Base-by-base conservation (phyloP, 768 basidiomycete genomes). In the Boletales sp. region DNA sequence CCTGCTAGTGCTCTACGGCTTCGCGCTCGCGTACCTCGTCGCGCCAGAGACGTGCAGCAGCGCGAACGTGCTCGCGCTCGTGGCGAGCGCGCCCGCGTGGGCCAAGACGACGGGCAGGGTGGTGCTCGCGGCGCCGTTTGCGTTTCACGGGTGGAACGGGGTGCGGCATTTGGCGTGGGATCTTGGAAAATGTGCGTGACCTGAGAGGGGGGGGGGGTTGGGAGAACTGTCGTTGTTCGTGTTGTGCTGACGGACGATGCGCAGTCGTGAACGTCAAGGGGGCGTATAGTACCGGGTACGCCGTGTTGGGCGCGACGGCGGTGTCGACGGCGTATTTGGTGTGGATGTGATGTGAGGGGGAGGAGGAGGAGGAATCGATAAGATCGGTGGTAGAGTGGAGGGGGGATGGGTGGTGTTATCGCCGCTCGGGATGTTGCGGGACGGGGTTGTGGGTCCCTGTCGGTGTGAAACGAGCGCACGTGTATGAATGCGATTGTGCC, bases 141-240 rank as follows among this genome's bases (percentile, higher is more conserved):
- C 90, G 14, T 97, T 86, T 81, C 95, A 98, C 72, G 80, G 82
- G 8, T 76, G 83, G 69, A 97, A 97, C 70, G 95, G 95, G 4
- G 54, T 97, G 53, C 81, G 95, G 37, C 95, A 98, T 75, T 72
- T 98, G 60, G 68, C 71, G 32, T 98, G 95, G 95, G 95, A 97
- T 71, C 70, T 80, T 65, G 84, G 85, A 51, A 87, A 86, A 76
- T 86, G 95, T 97, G 61, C n/a, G n/a, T n/a, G n/a, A n/a, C n/a
- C n/a, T n/a, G n/a, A n/a, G n/a, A n/a, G n/a, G n/a, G n/a, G n/a
- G n/a, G n/a, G n/a, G n/a, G n/a, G n/a, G n/a, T n/a, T n/a, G n/a
- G n/a, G n/a, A n/a, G n/a, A n/a, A n/a, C n/a, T n/a, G n/a, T n/a
- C n/a, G n/a, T n/a, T n/a, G n/a, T n/a, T n/a, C n/a, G n/a, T n/a